Percentiles rank a stretch among this genome's conserved stretches.
Evolutionary conservation across 169 alveolate genomes (phyloP).

Genomic region (Plasmodium knowlesi): DNA sequence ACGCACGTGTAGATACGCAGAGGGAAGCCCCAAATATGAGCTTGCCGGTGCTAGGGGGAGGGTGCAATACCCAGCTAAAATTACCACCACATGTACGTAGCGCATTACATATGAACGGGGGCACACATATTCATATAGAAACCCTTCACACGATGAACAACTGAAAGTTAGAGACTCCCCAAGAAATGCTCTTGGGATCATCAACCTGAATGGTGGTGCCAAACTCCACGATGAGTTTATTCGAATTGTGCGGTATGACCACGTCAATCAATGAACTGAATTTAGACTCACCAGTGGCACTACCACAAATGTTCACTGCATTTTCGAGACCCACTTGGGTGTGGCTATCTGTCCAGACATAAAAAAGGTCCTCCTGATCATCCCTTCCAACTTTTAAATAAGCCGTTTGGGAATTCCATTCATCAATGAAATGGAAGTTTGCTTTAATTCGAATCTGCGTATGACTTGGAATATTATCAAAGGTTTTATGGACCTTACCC

Average conservation of each 20-base stretch:
- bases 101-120: not conserved
- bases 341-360: constrained; percentile 84
- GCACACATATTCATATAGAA: too few species aligned
- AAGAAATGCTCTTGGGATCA: constrained; percentile 53
- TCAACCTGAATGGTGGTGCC: constrained; percentile 48
- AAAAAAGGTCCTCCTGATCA: constrained; percentile 77
- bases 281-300: constrained; percentile 49
- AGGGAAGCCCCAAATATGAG: too few species aligned
- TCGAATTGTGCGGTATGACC: constrained; percentile 61
- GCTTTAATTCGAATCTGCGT: constrained; percentile 81
- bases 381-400: constrained; percentile 79
- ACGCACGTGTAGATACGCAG: not conserved
- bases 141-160: constrained; percentile 12
- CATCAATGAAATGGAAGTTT: constrained; percentile 82
- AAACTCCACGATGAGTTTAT: constrained; percentile 23
- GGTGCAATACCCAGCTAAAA: not conserved
- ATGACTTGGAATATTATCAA: constrained; percentile 83
- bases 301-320: constrained; percentile 83
- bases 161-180: constrained; percentile 74
- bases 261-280: constrained; percentile 44
- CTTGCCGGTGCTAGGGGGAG: too few species aligned
- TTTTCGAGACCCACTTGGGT: constrained; percentile 38
- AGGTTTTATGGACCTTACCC: constrained; percentile 80
- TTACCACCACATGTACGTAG: not conserved
- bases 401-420: constrained; percentile 84